These are phyloP conservation scores for Pichia eremophila DNA, from an alignment of 805 yeast species.

Conservation along the genomic window DNA sequence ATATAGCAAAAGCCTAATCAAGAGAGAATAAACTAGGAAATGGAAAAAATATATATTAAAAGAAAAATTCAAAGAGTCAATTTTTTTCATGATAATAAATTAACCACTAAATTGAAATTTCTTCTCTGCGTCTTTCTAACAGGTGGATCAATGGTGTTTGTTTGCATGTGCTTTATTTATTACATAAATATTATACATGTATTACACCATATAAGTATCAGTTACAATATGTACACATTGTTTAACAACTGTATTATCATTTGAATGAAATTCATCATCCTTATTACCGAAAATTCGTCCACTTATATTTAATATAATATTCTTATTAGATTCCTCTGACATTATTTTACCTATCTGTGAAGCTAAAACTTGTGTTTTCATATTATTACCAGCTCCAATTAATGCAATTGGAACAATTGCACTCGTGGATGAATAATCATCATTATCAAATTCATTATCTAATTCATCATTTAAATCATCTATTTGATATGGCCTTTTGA, in stretches of 20 bases:
- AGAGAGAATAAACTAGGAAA: too few relatives aligned
- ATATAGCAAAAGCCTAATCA: conserved; percentile 5
- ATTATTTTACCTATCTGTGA: conserved; percentile 40
- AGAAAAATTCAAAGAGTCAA: neutral
- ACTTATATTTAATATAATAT: conserved; percentile 36
- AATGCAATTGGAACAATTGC: conserved; percentile 24
- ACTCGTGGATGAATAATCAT: conserved; percentile 1
- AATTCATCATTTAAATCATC: conserved; percentile 1
- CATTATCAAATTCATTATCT: neutral
- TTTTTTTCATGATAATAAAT: too few relatives aligned
- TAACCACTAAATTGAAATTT: too few relatives aligned
- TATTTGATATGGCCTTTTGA: conserved; percentile 12
- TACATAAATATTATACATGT: too few relatives aligned
- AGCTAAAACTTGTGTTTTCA: conserved; percentile 38
- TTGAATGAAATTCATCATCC: neutral
- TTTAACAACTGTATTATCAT: conserved; percentile 3
- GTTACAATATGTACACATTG: conserved; percentile 1
- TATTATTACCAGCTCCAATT: conserved; percentile 36
- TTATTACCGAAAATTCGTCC: conserved; percentile 32
- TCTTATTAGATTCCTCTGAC: conserved; percentile 27
- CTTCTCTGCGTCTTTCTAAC: too few relatives aligned
- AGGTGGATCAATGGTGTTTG: too few relatives aligned
- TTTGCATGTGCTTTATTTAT: too few relatives aligned
- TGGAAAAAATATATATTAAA: too few relatives aligned
- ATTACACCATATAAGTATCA: neutral